These are phyloP conservation scores for Pyrus communis DNA, from an alignment of 306 rosid species.

Conservation along the genomic window DNA sequence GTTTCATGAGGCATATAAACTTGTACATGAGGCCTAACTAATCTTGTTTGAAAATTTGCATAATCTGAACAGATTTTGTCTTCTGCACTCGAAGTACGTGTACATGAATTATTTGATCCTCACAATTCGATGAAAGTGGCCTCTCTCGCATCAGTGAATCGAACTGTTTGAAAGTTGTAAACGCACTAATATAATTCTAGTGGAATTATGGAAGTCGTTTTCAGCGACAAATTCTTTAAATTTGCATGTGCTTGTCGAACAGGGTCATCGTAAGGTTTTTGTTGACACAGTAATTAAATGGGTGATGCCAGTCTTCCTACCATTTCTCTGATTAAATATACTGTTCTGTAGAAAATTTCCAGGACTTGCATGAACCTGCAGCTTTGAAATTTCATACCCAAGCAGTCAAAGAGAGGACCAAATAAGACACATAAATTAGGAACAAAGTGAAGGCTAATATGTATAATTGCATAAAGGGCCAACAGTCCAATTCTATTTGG, in stretches of 20 bases:
- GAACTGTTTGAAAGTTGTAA: neutral
- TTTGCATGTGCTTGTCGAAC: constrained; percentile 1
- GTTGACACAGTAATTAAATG: neutral
- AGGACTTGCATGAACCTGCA: neutral
- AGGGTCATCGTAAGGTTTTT: neutral
- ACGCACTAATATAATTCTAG: neutral
- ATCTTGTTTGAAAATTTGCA: too few relatives aligned
- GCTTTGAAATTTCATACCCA: neutral
- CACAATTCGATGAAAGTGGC: neutral
- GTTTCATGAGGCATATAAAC: too few relatives aligned
- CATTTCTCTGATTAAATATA: too few relatives aligned
- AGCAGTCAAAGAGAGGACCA: neutral
- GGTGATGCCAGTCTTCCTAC: too few relatives aligned
- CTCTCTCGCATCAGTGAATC: neutral
- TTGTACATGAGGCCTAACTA: neutral
- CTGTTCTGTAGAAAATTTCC: neutral
- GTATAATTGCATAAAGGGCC: too few relatives aligned
- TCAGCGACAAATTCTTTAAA: neutral
- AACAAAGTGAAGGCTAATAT: too few relatives aligned
- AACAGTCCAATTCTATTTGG: too few relatives aligned
- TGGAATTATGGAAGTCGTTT: constrained; percentile 2
- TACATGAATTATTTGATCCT: neutral
- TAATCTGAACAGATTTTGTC: neutral
- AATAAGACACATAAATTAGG: neutral
- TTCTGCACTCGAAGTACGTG: neutral